Evolutionary conservation across 164 flowering plant genomes (phyloP).

Genomic region (Buxus sempervirens): DNA sequence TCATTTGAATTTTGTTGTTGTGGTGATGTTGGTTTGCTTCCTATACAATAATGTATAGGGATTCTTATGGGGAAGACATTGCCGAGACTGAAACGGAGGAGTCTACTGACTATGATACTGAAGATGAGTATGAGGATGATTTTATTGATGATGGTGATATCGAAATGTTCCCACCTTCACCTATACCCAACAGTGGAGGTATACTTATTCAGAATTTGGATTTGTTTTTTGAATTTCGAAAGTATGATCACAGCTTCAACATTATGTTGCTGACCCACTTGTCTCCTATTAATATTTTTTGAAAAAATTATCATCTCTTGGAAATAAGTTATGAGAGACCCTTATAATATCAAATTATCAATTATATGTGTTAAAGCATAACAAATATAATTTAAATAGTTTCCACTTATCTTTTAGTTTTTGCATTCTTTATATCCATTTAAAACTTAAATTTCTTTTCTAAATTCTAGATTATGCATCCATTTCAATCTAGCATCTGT

Average conservation of each 20-base stretch:
- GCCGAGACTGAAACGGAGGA: constrained; percentile 53
- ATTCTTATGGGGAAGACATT: constrained; percentile 63
- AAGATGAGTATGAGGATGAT: constrained; percentile 51
- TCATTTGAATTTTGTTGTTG: constrained; percentile 1
- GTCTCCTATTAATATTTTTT: not conserved
- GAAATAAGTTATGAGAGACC: too few species aligned
- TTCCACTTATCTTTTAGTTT: too few species aligned
- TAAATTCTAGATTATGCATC: too few species aligned
- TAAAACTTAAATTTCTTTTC: too few species aligned
- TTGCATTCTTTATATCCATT: not conserved
- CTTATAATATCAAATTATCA: too few species aligned
- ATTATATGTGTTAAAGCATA: too few species aligned
- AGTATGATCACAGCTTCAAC: too few species aligned
- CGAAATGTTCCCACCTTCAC: constrained; percentile 37
- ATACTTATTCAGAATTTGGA: constrained; percentile 8
- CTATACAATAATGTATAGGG: constrained; percentile 36
- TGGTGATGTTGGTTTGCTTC: constrained; percentile 4
- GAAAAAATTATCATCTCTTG: too few species aligned
- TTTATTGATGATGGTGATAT: constrained; percentile 47
- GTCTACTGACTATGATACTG: constrained; percentile 43
- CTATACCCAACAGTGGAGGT: constrained; percentile 78
- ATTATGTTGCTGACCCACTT: not conserved
- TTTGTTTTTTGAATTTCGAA: not conserved
- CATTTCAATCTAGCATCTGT: too few species aligned
- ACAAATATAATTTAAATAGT: too few species aligned